These are phyloP conservation scores for Chenopodium formosanum DNA, from an alignment of 148 eudicot species.

Conservation along the genomic window DNA sequence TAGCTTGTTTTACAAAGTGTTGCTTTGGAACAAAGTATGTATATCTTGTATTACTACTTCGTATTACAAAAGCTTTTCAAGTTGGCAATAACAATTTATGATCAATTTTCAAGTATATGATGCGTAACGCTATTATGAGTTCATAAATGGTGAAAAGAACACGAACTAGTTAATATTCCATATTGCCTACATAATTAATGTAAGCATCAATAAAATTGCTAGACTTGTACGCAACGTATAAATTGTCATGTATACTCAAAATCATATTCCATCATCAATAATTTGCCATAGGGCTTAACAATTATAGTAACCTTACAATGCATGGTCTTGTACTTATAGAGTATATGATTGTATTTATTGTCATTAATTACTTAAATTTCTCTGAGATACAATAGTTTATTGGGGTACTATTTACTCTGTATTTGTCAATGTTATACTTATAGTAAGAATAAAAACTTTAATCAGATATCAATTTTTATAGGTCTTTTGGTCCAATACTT, in stretches of 20 bases:
- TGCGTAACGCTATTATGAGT: neutral
- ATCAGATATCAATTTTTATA: no score
- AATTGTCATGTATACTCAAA: neutral
- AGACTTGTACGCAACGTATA: conserved; percentile 14
- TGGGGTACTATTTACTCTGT: no score
- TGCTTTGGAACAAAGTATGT: neutral
- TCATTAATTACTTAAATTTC: neutral
- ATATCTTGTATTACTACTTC: neutral
- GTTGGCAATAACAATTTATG: neutral
- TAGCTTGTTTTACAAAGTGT: neutral
- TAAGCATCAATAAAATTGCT: conserved; percentile 4
- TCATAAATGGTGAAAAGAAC: neutral
- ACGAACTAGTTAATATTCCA: neutral
- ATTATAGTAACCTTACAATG: neutral
- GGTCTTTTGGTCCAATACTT: no score
- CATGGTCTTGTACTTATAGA: neutral
- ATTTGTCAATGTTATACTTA: no score
- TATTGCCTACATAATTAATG: neutral
- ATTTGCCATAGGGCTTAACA: neutral
- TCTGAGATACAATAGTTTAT: no score
- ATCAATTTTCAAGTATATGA: neutral
- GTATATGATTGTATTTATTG: neutral
- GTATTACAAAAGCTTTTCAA: neutral
- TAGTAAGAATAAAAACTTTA: no score
- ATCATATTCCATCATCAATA: neutral